phyloP scores from a whole-genome alignment of 768 basidiomycete species.

The Pleurotus sapidus region DNA sequence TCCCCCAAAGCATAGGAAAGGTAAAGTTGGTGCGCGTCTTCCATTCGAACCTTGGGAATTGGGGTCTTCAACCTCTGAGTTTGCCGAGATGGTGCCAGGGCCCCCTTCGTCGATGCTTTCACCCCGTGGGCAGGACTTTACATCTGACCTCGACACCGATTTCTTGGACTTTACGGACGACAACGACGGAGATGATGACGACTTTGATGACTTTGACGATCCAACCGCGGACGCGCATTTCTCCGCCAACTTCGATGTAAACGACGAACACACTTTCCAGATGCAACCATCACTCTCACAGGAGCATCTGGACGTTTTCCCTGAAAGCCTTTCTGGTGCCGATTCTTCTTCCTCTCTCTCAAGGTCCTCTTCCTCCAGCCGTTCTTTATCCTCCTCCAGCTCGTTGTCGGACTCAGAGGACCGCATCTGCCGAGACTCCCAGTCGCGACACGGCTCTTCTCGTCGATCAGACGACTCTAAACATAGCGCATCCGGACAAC shows the following conservation, averaged over 20 bases:
- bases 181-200: constrained; percentile 10
- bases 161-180: constrained; percentile 19
- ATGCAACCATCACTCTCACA: not conserved
- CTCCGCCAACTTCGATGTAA: not conserved
- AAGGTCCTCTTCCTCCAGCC: constrained; percentile 1
- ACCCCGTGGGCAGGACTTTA: constrained; percentile 10
- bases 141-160: constrained; percentile 15
- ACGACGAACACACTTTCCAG: not conserved
- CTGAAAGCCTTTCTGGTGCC: not conserved
- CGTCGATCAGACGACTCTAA: constrained; percentile 8
- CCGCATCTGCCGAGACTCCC: not conserved
- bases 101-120: not conserved
- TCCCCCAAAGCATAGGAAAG: constrained; percentile 41
- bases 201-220: not conserved
- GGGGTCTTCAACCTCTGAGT: constrained; percentile 14
- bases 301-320: not conserved
- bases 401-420: not conserved
- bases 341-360: constrained; percentile 1
- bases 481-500: constrained; percentile 9
- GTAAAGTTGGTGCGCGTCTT: constrained; percentile 47
- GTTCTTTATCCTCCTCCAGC: constrained; percentile 8
- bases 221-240: not conserved
- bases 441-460: not conserved
- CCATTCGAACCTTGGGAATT: constrained; percentile 56
- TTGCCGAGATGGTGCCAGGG: constrained; percentile 11